phyloP scores from a whole-genome alignment of 2,329 filamentous ascomycete genomes.

The Colletotrichum noveboracense region DNA sequence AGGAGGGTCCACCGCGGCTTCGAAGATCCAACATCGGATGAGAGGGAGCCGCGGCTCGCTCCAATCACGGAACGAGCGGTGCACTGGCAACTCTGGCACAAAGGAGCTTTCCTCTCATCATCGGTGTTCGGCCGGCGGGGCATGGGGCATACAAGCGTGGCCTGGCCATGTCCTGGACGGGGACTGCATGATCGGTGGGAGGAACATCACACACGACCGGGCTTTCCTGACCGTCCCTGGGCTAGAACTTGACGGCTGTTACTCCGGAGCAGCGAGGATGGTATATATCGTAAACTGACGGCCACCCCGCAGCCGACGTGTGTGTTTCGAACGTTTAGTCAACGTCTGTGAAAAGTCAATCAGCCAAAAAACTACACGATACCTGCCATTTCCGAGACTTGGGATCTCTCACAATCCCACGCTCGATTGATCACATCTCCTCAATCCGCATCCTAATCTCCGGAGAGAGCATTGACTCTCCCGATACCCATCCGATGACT shows the following conservation, averaged over 20 bases:
- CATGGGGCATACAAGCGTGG: neutral
- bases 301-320: neutral
- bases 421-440: neutral
- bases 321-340: neutral
- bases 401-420: neutral
- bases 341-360: neutral
- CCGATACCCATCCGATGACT: constrained; percentile 1
- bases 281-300: constrained; percentile 15
- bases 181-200: constrained; percentile 8
- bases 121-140: constrained; percentile 1
- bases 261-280: neutral
- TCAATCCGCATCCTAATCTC: neutral
- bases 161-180: neutral
- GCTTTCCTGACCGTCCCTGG: neutral
- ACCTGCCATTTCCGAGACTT: neutral
- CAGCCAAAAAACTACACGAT: neutral
- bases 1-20: constrained; percentile 1
- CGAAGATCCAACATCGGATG: constrained; percentile 4
- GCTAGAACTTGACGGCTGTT: neutral
- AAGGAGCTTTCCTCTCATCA: neutral
- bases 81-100: neutral
- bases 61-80: constrained; percentile 14
- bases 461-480: neutral
- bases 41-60: neutral
- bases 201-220: constrained; percentile 4